Evolutionary conservation across 306 rosid species (phyloP), one percentile per base, ranked within the genome.

Genomic region (Crotalaria pallida): DNA sequence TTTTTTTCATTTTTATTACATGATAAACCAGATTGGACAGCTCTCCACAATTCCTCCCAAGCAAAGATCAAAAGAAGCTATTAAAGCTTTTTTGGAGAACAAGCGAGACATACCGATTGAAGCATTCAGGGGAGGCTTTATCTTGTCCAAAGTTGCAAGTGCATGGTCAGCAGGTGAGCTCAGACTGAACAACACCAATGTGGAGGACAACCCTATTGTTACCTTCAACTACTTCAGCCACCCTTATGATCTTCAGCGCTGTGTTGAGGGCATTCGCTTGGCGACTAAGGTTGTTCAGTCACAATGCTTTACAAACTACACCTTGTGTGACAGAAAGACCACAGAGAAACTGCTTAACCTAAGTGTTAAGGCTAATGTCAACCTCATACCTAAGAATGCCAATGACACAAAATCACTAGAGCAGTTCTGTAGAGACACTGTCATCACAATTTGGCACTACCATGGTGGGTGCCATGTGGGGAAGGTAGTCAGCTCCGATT

Each of bases 361-460:
- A 31, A 81, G 81, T 59, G 92, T 82, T 34, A 58, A 84, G 83
- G 92, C 96, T 41, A 90, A 83, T 79, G 97, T 94, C 3, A 90
- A 94, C 80, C 79, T 87, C 69, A 69, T 88, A 26, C 99, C 95
- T 3, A 87, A 78, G 69, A 88, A 91, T 38, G 51, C 76, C 24
- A 88, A 91, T 67, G 97, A 88, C 82, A 87, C 96, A 0, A 23
- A 73, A 19, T 94, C 97, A 31, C 6, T 94, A 10, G 88, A 87
- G 79, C 97, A 87, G 78, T 91, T 91, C 63, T 94, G 97, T 77
- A 85, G 63, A 61, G 99, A 94, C 85, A 85, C 96, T 22, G 97
- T 94, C 71, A 88, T 87, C 83, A 84, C 97, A 26, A 94, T 91
- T 66, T 94, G 99, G 99, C 99, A 94, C 53, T 94, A 91, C 83